Evolutionary conservation across 768 basidiomycete genomes (phyloP).

Genomic region (Suillus bovinus): DNA sequence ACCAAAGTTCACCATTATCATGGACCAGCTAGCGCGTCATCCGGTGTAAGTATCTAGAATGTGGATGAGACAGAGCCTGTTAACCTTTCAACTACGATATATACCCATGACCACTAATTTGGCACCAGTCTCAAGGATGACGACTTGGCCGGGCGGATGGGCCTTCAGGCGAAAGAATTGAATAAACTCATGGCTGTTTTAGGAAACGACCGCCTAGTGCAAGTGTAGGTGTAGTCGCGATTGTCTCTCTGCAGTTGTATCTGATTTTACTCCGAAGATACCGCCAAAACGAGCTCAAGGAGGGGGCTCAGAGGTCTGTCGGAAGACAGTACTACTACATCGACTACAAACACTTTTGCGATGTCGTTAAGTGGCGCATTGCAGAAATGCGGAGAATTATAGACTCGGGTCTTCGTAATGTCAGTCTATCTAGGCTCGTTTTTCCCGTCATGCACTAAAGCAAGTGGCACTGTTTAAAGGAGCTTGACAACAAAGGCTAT

Average conservation of each 20-base stretch:
- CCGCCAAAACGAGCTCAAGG: constrained; percentile 89
- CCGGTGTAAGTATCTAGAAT: constrained; percentile 80
- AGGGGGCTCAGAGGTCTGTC: constrained; percentile 83
- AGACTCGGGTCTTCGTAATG: constrained; percentile 87
- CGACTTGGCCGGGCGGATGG: constrained; percentile 88
- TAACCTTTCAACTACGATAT: constrained; percentile 12
- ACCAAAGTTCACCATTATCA: constrained; percentile 82
- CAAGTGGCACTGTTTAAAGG: constrained; percentile 45
- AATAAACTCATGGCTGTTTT: constrained; percentile 86
- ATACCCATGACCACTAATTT: constrained; percentile 1
- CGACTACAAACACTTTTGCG: constrained; percentile 92
- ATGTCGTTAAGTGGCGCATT: constrained; percentile 97
- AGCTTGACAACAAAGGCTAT: constrained; percentile 97
- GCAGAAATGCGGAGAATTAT: constrained; percentile 90
- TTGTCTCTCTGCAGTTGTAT: constrained; percentile 2
- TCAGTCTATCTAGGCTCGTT: constrained; percentile 38
- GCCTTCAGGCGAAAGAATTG: constrained; percentile 85
- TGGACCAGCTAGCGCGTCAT: constrained; percentile 92
- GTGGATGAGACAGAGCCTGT: constrained; percentile 26
- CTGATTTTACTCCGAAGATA: constrained; percentile 48
- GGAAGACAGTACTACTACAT: constrained; percentile 96
- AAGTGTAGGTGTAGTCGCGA: constrained; percentile 54
- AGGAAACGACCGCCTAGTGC: constrained; percentile 74
- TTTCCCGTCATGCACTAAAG: background rate
- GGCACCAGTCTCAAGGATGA: constrained; percentile 82